phyloP scores from a whole-genome alignment of 2,329 filamentous ascomycete genomes.

The Xylaria arbuscula region DNA sequence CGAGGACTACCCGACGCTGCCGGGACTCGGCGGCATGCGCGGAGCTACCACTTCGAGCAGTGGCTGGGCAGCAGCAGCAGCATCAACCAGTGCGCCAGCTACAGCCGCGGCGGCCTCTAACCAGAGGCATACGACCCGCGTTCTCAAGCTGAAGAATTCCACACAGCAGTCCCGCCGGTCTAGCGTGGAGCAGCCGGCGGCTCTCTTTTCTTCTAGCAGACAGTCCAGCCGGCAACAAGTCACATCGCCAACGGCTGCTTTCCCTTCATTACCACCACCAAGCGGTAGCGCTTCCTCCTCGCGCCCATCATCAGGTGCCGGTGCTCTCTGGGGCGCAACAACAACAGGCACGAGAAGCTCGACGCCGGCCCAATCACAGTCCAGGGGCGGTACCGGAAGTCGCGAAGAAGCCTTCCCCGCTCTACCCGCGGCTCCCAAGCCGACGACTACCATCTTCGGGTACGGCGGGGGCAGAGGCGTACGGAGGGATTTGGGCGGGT shows the following conservation, averaged over 20 bases:
- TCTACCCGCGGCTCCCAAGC: slow-evolving; percentile 80
- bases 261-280: slow-evolving; percentile 48
- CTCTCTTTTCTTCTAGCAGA: slow-evolving; percentile 32
- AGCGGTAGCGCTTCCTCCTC: slow-evolving; percentile 34
- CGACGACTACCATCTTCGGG: slow-evolving; percentile 70
- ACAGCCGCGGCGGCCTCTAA: slow-evolving; percentile 54
- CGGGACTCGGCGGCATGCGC: slow-evolving; percentile 76
- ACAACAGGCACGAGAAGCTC: slow-evolving; percentile 29
- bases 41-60: slow-evolving; percentile 67
- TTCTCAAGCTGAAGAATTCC: slow-evolving; percentile 69
- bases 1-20: slow-evolving; percentile 92
- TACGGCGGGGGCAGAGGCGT: slow-evolving; percentile 66
- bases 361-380: slow-evolving; percentile 29
- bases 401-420: slow-evolving; percentile 80
- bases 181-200: slow-evolving; percentile 43
- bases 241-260: slow-evolving; percentile 42
- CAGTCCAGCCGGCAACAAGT: slow-evolving; percentile 30
- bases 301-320: slow-evolving; percentile 34
- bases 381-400: slow-evolving; percentile 38
- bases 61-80: slow-evolving; percentile 71
- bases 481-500: slow-evolving; percentile 61
- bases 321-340: slow-evolving; percentile 42
- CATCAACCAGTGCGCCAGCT: slow-evolving; percentile 56
- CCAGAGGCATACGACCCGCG: slow-evolving; percentile 64
- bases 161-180: slow-evolving; percentile 53